A percentile compares a stretch with the other conserved stretches of the same genome.
These are phyloP conservation scores for Penicillium paxilli DNA, from an alignment of 495 filamentous ascomycete species.

Conservation along the genomic window DNA sequence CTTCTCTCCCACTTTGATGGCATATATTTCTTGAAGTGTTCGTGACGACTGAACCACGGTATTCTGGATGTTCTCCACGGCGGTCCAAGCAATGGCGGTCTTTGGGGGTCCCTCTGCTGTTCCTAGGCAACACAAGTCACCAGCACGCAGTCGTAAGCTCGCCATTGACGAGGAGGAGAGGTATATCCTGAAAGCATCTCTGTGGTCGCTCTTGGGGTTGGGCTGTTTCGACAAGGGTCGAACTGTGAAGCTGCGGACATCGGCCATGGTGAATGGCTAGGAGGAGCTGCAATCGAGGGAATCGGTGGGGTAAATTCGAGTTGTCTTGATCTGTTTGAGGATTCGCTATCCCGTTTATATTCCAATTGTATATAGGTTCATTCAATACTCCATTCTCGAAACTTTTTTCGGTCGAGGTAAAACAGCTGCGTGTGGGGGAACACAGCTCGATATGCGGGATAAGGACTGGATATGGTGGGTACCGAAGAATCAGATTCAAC, in stretches of 20 bases:
- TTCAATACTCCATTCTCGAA: too few relatives aligned
- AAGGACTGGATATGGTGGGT: too few relatives aligned
- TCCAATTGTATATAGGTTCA: too few relatives aligned
- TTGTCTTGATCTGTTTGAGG: too few relatives aligned
- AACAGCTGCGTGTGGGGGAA: too few relatives aligned
- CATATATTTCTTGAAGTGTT: slow-evolving; percentile 62
- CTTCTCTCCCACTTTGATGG: slow-evolving; percentile 62
- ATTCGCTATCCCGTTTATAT: too few relatives aligned
- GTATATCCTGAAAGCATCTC: slow-evolving; percentile 65
- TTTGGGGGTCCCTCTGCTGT: slow-evolving; percentile 41
- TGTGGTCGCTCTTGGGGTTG: slow-evolving; percentile 49
- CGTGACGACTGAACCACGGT: slow-evolving; percentile 66
- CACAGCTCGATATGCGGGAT: too few relatives aligned
- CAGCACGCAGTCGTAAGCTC: slow-evolving; percentile 58
- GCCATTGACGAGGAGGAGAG: slow-evolving; percentile 65
- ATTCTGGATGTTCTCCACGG: slow-evolving; percentile 62
- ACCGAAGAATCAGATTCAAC: too few relatives aligned
- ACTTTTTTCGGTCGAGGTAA: too few relatives aligned
- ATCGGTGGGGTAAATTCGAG: too few relatives aligned
- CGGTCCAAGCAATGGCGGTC: slow-evolving; percentile 66
- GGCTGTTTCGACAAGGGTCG: slow-evolving; percentile 54
- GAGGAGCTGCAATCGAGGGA: too few relatives aligned
- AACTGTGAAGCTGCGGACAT: slow-evolving; percentile 49
- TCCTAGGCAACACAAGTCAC: slow-evolving; percentile 56
- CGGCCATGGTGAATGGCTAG: slow-evolving; percentile 30